These are phyloP conservation scores for Aspergillus fijiensis DNA, from an alignment of 2,329 filamentous ascomycete genomes.

Conservation along the genomic window DNA sequence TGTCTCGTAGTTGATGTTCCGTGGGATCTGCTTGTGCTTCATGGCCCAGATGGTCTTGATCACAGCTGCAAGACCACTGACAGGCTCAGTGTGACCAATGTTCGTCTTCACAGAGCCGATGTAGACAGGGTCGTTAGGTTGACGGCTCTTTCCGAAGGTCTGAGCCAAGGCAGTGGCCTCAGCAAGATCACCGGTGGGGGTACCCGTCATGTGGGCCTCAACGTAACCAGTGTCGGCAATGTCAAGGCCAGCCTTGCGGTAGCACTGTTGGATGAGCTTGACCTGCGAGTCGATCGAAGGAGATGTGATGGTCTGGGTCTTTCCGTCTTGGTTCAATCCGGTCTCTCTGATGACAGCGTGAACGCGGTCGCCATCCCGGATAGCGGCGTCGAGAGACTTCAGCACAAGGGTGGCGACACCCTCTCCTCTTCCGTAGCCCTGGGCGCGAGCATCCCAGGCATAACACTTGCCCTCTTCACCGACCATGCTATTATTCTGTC, in stretches of 20 bases:
- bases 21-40: slow-evolving; percentile 45
- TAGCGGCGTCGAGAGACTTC: neutral
- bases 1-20: slow-evolving; percentile 34
- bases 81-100: slow-evolving; percentile 29
- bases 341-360: slow-evolving; percentile 9
- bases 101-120: slow-evolving; percentile 13
- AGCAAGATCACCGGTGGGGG: slow-evolving; percentile 25
- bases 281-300: slow-evolving; percentile 7
- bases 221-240: slow-evolving; percentile 30
- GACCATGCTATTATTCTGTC: neutral
- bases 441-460: neutral
- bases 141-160: slow-evolving; percentile 10
- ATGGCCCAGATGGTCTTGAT: slow-evolving; percentile 47
- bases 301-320: slow-evolving; percentile 3
- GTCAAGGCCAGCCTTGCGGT: slow-evolving; percentile 27
- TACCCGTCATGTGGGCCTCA: slow-evolving; percentile 46
- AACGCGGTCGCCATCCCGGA: slow-evolving; percentile 5
- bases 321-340: slow-evolving; percentile 29
- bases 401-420: slow-evolving; percentile 1
- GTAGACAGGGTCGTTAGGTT: slow-evolving; percentile 2
- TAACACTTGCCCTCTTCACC: neutral
- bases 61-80: slow-evolving; percentile 40
- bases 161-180: slow-evolving; percentile 16
- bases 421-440: slow-evolving; percentile 5
- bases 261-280: slow-evolving; percentile 36